These are phyloP conservation scores for Metarhizium rileyi DNA, from an alignment of 2,329 filamentous ascomycete species.

Conservation along the genomic window DNA sequence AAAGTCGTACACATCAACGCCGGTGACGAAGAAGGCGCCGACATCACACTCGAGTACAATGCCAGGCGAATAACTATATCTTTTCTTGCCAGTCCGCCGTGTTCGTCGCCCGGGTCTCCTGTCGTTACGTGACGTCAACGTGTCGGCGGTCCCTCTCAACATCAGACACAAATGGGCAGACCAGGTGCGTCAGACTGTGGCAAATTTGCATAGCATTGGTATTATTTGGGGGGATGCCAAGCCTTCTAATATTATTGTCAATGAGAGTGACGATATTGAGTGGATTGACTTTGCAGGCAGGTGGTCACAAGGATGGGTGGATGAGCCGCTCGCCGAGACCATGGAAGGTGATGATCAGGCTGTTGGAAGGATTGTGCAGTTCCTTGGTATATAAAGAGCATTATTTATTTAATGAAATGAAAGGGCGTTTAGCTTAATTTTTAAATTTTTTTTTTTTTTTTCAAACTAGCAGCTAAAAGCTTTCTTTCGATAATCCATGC, in stretches of 20 bases:
- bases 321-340: constrained; percentile 5
- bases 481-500: too few species aligned
- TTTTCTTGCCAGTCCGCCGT: not conserved
- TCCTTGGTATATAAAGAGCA: too few species aligned
- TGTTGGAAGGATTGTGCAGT: constrained; percentile 7
- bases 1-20: not conserved
- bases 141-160: not conserved
- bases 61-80: not conserved
- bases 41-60: not conserved
- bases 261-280: constrained; percentile 8
- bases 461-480: too few species aligned
- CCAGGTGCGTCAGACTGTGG: constrained; percentile 9
- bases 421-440: too few species aligned
- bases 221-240: constrained; percentile 11
- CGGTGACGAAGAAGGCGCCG: not conserved
- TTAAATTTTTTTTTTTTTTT: too few species aligned
- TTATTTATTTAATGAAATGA: too few species aligned
- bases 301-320: constrained; percentile 9
- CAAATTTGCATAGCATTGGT: constrained; percentile 6
- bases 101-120: not conserved
- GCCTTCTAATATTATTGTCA: constrained; percentile 9
- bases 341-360: constrained; percentile 10
- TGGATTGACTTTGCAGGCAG: constrained; percentile 11
- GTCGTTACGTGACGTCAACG: constrained; percentile 2
- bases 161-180: constrained; percentile 6